A percentile compares a stretch with the other conserved stretches of the same genome.
Evolutionary conservation across 2,329 filamentous ascomycete species (phyloP).

Genomic region (Cladosporium velox): DNA sequence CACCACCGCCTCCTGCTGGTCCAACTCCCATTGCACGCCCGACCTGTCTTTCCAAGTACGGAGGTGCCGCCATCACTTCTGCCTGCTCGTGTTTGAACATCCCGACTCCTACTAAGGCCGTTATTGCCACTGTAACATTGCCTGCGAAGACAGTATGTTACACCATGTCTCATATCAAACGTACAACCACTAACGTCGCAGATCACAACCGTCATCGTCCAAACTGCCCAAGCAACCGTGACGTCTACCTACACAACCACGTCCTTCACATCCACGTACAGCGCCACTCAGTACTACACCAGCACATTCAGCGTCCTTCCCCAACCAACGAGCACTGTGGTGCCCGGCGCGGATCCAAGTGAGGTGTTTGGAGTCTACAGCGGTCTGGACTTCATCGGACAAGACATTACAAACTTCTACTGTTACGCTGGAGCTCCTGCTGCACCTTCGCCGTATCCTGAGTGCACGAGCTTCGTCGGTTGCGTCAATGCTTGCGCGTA

Average conservation of each 20-base stretch:
- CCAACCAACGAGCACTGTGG: not conserved
- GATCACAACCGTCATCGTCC: constrained; percentile 13
- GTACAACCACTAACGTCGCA: not conserved
- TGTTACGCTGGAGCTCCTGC: constrained; percentile 9
- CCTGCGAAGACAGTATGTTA: constrained; percentile 7
- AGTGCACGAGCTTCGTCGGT: constrained; percentile 14
- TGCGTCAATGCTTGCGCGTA: constrained; percentile 18
- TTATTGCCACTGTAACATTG: not conserved
- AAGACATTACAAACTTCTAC: constrained; percentile 17
- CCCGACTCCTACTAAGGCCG: constrained; percentile 16
- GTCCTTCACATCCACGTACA: constrained; percentile 3
- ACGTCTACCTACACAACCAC: constrained; percentile 5
- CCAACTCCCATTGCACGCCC: constrained; percentile 13
- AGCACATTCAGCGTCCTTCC: constrained; percentile 19
- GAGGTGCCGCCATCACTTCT: constrained; percentile 7
- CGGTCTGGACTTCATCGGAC: constrained; percentile 14
- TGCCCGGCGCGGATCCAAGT: not conserved
- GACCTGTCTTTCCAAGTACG: constrained; percentile 14
- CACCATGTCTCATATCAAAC: not conserved
- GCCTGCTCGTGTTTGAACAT: constrained; percentile 22
- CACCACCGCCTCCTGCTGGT: constrained; percentile 1
- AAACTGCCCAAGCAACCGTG: constrained; percentile 9
- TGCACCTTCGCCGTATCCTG: constrained; percentile 3
- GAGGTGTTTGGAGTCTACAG: constrained; percentile 13
- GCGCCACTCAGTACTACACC: constrained; percentile 18